Percentiles rank a stretch among this genome's conserved stretches.
Conservation (phyloP, 2,329 filamentous ascomycete genomes). For the Aureobasidium sp. region DNA sequence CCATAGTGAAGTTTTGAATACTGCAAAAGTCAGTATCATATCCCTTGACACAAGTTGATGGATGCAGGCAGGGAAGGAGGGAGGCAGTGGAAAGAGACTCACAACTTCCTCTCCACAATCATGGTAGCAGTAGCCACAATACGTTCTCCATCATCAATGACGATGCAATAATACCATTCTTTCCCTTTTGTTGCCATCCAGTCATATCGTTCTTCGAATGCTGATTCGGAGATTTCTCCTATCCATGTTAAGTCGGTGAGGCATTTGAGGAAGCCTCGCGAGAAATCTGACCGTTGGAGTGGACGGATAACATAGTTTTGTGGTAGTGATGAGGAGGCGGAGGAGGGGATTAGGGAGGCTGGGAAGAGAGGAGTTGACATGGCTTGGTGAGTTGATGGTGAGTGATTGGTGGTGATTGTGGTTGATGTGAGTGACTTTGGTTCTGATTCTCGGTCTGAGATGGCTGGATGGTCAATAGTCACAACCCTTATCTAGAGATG, state of each 20-base stretch:
- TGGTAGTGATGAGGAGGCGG: conserved; percentile 77
- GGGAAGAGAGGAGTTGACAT: conserved; percentile 70
- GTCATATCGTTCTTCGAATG: conserved; percentile 83
- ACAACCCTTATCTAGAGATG: no score
- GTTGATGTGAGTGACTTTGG: no score
- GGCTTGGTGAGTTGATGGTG: conserved; percentile 6
- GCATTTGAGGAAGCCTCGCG: conserved; percentile 88
- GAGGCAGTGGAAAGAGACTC: no score
- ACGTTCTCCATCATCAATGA: conserved; percentile 79
- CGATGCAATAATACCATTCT: conserved; percentile 86
- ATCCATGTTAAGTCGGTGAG: conserved; percentile 93
- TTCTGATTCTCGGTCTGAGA: no score
- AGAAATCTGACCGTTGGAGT: conserved; percentile 80
- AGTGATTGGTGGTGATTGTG: no score
- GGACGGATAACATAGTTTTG: conserved; percentile 86
- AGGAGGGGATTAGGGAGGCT: conserved; percentile 77
- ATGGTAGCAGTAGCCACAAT: conserved; percentile 94
- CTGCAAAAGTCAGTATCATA: conserved; percentile 28
- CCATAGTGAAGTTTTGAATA: conserved; percentile 82
- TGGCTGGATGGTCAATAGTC: no score
- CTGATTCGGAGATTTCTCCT: conserved; percentile 80
- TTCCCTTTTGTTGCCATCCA: conserved; percentile 68
- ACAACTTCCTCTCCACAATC: conserved; percentile 92
- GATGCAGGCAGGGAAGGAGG: no score
- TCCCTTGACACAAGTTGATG: not conserved